These are phyloP conservation scores for Candolleomyces efflorescens DNA, from an alignment of 768 basidiomycete genomes.

Conservation along the genomic window DNA sequence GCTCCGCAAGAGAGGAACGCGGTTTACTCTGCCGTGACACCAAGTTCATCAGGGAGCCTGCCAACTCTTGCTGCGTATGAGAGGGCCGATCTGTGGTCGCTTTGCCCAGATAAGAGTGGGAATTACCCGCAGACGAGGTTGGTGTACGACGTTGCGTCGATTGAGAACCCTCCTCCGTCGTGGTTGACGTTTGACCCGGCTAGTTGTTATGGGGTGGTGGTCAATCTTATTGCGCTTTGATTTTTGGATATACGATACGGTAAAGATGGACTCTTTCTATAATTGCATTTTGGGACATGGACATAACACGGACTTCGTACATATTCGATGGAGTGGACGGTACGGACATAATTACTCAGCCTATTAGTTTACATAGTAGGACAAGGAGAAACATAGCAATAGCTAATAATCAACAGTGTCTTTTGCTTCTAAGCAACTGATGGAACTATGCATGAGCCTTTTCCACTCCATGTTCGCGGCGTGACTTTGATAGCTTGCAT, in stretches of 20 bases:
- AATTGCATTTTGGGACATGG: not conserved
- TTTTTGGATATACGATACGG: not conserved
- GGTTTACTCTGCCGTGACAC: constrained; percentile 26
- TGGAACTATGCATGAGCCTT: too few species aligned
- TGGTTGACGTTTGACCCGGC: constrained; percentile 19
- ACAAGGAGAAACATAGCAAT: too few species aligned
- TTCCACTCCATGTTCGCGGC: too few species aligned
- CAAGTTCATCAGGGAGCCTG: constrained; percentile 1
- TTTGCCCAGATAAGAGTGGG: constrained; percentile 26
- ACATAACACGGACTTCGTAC: too few species aligned
- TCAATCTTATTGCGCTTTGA: constrained; percentile 21
- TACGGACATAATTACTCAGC: too few species aligned
- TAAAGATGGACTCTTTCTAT: not conserved
- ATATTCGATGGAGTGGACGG: too few species aligned
- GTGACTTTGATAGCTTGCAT: too few species aligned
- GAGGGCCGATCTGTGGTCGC: constrained; percentile 29
- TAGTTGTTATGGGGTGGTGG: constrained; percentile 26
- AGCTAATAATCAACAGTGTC: too few species aligned
- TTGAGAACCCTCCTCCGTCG: constrained; percentile 12
- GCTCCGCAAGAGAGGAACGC: constrained; percentile 20
- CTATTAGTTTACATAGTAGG: too few species aligned
- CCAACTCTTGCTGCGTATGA: constrained; percentile 29
- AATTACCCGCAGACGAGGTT: constrained; percentile 29
- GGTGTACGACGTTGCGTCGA: constrained; percentile 29
- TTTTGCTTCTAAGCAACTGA: too few species aligned